Evolutionary conservation across 179 eudicot species (phyloP), one percentile per base, ranked within the genome.

Genomic region (Silene noctiflora): DNA sequence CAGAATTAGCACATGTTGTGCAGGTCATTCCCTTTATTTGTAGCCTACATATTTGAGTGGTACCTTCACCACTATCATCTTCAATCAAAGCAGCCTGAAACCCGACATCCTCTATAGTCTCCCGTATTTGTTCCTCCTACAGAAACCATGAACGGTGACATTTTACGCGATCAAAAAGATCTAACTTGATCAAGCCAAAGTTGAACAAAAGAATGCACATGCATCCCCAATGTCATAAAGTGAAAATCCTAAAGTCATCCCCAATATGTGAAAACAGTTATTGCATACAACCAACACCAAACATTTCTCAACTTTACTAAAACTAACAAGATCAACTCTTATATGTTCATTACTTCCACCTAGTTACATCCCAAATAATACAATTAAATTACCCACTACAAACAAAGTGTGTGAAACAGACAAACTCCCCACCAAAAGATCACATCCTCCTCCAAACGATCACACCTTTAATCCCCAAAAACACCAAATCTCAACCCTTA

Each of bases 21-120:
- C 98, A 93, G 6, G 94, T 93, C 94, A 96, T 91, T 73, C 96
- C 97, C 64, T 87, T 88, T 46, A 96, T 84, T 14, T 68, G 88
- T 55, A 91, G 75, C 11, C 93, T 82, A 69, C 97, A 92, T 60
- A 85, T 79, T 77, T 86, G 87, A 48, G 74, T 79, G 44, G 86
- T 84, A 78, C 78, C 87, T 64, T 85, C 84, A 69, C 46, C 77
- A 16, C 27, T 65, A 67, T 84, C 89, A 64, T 84, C 93, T 76
- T 77, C 76, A 12, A 89, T 78, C 79, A 89, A 72, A 17, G 85
- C 63, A 46, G 96, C 97, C 76, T 86, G 78, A 70, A 89, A 94
- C 53, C 98, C 97, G 11, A 81, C 87, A 77, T 94, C 96, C 77
- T 85, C 95, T 29, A 92, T 94, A 24, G 97, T 85, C 75, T 93